These are phyloP conservation scores for Colletotrichum navitas DNA, from an alignment of 2,329 filamentous ascomycete genomes.

Conservation along the genomic window DNA sequence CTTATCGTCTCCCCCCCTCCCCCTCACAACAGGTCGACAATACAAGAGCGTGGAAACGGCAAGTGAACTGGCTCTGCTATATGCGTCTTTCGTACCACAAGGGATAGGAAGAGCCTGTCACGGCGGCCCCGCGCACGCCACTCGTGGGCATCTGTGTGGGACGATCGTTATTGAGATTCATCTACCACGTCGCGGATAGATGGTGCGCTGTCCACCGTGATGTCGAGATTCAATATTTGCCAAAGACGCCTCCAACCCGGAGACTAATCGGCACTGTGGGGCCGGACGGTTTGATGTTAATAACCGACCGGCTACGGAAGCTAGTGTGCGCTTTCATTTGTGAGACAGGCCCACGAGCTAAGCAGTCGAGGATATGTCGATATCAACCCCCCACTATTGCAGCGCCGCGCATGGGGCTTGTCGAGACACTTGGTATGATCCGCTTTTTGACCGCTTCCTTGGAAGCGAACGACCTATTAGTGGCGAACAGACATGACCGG, in stretches of 20 bases:
- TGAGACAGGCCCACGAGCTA: constrained; percentile 2
- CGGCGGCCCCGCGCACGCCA: not conserved
- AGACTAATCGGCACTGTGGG: constrained; percentile 28
- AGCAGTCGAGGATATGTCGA: not conserved
- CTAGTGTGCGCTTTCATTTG: constrained; percentile 26
- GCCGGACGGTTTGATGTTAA: constrained; percentile 37
- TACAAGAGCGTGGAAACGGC: not conserved
- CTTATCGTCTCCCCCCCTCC: not conserved
- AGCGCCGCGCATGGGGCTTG: constrained; percentile 10
- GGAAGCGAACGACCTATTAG: constrained; percentile 19
- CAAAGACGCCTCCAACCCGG: constrained; percentile 18
- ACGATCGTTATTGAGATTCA: not conserved
- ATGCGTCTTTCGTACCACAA: not conserved
- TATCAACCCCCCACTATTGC: not conserved
- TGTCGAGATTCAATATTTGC: constrained; percentile 11
- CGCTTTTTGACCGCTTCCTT: constrained; percentile 14
- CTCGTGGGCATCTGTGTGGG: not conserved
- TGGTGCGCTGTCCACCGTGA: constrained; percentile 10
- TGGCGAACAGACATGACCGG: constrained; percentile 19
- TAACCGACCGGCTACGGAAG: constrained; percentile 12
- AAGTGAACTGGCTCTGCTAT: constrained; percentile 4
- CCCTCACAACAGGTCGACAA: not conserved
- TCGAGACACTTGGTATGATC: constrained; percentile 2
- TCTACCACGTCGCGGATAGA: constrained; percentile 28
- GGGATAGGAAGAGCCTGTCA: constrained; percentile 15